A percentile compares a stretch with the other conserved stretches of the same genome.
phyloP scores from a whole-genome alignment of 208 protist genomes.

The Novymonas esmeraldas region DNA sequence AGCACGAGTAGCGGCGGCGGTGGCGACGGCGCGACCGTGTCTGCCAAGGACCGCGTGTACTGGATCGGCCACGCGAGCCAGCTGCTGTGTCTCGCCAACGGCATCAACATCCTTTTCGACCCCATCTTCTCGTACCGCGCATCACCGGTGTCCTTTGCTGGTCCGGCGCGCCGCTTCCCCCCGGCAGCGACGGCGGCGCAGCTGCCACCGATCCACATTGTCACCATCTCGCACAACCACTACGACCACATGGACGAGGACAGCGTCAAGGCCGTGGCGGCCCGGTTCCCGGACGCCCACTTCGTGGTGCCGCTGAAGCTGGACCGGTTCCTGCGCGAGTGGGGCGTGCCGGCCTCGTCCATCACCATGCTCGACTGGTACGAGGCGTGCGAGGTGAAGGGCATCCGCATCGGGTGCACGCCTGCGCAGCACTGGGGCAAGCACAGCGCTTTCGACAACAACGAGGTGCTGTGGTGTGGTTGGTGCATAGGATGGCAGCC shows the following conservation, averaged over 20 bases:
- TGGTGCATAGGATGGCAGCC: conserved; percentile 61
- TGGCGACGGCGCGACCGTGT: neutral
- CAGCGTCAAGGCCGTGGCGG: conserved; percentile 34
- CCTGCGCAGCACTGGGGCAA: conserved; percentile 72
- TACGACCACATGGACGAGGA: conserved; percentile 87
- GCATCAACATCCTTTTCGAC: conserved; percentile 82
- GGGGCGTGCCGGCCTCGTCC: conserved; percentile 38
- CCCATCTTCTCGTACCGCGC: conserved; percentile 75
- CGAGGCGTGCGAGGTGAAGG: conserved; percentile 42
- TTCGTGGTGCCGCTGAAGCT: conserved; percentile 72
- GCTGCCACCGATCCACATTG: conserved; percentile 74
- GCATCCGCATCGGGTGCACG: conserved; percentile 49
- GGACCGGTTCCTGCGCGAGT: conserved; percentile 38
- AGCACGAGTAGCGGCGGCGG: neutral
- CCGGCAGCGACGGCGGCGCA: conserved; percentile 42
- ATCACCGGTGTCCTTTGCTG: conserved; percentile 63
- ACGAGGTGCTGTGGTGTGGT: conserved; percentile 70
- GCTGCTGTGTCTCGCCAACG: conserved; percentile 66
- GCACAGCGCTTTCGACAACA: conserved; percentile 45
- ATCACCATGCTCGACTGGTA: conserved; percentile 59
- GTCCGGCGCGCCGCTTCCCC: conserved; percentile 44
- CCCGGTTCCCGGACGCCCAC: conserved; percentile 37
- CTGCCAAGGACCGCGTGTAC: conserved; percentile 41
- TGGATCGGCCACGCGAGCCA: conserved; percentile 84
- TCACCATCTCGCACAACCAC: conserved; percentile 88